phyloP scores from a whole-genome alignment of 192 early-diverging fungal genomes.

The Spizellomyces sp. region DNA sequence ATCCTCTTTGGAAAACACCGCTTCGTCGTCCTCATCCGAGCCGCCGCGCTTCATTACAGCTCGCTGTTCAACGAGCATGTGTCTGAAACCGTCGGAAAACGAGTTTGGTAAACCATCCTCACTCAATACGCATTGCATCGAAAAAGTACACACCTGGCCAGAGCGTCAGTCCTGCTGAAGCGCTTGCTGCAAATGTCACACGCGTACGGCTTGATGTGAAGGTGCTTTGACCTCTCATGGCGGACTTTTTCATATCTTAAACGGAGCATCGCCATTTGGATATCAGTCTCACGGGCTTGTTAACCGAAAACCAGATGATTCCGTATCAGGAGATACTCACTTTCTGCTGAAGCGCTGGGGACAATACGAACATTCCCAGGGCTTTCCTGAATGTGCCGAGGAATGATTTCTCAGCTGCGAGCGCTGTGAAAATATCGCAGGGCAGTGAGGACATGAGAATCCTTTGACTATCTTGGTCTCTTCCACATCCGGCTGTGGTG shows the following conservation, averaged over 20 bases:
- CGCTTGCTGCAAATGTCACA: neutral
- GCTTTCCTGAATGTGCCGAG: neutral
- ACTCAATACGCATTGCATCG: neutral
- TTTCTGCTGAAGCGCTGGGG: neutral
- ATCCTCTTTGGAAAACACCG: no score
- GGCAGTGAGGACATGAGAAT: neutral
- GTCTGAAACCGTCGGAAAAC: no score
- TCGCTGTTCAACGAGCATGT: no score
- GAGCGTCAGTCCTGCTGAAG: conserved; percentile 4
- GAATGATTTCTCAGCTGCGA: neutral
- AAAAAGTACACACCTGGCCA: neutral
- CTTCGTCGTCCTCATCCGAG: no score
- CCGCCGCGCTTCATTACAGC: no score
- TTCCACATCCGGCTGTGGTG: no score
- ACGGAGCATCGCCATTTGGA: neutral
- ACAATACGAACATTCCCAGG: conserved; percentile 1
- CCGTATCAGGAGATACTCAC: neutral
- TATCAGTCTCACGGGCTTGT: neutral
- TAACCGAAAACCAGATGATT: neutral
- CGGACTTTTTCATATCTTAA: conserved; percentile 4
- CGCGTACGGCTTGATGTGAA: neutral
- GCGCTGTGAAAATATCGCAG: neutral
- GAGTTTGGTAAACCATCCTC: neutral
- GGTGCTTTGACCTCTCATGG: conserved; percentile 1
- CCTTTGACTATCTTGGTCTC: no score